phyloP scores from a whole-genome alignment of 805 yeast genomes.

The Candida dendrica region DNA sequence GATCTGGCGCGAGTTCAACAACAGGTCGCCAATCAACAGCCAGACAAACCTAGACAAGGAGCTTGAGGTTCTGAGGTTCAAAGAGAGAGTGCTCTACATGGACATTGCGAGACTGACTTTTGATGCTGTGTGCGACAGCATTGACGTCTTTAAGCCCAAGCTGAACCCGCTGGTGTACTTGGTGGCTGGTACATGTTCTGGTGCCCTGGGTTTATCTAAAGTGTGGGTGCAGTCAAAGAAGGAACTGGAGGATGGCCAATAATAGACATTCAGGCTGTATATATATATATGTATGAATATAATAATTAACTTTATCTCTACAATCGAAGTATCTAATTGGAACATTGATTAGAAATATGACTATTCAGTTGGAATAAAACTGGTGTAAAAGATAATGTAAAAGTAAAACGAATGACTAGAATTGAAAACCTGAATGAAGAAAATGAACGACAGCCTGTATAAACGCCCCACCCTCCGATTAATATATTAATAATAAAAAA shows the following conservation, averaged over 20 bases:
- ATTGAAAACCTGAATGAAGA: no score
- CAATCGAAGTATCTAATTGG: no score
- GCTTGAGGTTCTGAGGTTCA: conserved; percentile 25
- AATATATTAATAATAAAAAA: no score
- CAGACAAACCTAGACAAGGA: conserved; percentile 14
- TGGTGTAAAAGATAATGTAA: not conserved
- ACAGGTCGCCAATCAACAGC: conserved; percentile 11
- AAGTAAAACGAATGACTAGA: no score
- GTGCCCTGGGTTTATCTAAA: conserved; percentile 17
- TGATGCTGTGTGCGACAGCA: conserved; percentile 41
- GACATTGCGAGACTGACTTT: conserved; percentile 36
- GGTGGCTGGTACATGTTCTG: conserved; percentile 15
- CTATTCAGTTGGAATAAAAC: not conserved
- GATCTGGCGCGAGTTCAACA: conserved; percentile 22
- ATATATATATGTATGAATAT: no score
- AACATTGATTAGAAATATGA: no score
- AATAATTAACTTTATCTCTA: no score
- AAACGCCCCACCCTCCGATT: no score
- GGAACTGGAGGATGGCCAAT: conserved; percentile 7
- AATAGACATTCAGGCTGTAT: no score
- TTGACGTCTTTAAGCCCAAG: conserved; percentile 36
- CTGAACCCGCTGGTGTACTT: conserved; percentile 14
- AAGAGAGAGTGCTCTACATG: conserved; percentile 28
- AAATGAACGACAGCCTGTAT: no score
- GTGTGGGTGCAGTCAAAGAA: conserved; percentile 17